These are phyloP conservation scores for Breviolum minutum DNA, from an alignment of 73 alveolate genomes.

Conservation along the genomic window DNA sequence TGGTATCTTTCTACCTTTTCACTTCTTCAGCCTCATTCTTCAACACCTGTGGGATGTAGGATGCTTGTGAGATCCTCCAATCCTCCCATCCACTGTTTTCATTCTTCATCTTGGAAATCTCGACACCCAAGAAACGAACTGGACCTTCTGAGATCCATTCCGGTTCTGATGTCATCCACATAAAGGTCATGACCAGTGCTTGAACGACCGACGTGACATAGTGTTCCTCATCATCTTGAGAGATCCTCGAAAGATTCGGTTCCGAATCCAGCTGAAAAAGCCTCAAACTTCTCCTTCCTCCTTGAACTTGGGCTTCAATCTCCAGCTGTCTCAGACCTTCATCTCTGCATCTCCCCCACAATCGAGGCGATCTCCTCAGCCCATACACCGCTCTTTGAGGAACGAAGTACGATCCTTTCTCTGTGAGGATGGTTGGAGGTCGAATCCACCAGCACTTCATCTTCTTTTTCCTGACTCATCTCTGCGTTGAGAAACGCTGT, in stretches of 20 bases:
- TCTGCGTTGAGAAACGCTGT: background rate
- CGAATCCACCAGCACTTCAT: background rate
- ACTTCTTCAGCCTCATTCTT: too few species aligned
- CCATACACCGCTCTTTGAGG: background rate
- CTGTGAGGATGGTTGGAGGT: background rate
- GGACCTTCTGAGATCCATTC: background rate
- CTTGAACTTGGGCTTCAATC: too few species aligned
- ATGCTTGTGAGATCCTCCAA: too few species aligned
- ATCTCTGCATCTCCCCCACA: too few species aligned
- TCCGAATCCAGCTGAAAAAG: background rate
- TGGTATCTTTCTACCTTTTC: too few species aligned
- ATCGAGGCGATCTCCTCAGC: background rate
- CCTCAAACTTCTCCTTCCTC: background rate
- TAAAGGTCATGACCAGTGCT: background rate
- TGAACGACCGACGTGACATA: too few species aligned
- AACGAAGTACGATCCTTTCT: background rate
- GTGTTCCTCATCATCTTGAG: background rate
- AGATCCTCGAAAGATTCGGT: background rate
- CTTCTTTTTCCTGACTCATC: too few species aligned
- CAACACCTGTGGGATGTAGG: too few species aligned
- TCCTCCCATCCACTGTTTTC: too few species aligned
- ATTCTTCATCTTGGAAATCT: background rate
- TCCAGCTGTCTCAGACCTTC: background rate
- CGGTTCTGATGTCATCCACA: slow-evolving; percentile 13
- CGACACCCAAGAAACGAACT: background rate